Evolutionary conservation across 2,329 filamentous ascomycete genomes (phyloP).

Genomic region (Pezicula radicicola): DNA sequence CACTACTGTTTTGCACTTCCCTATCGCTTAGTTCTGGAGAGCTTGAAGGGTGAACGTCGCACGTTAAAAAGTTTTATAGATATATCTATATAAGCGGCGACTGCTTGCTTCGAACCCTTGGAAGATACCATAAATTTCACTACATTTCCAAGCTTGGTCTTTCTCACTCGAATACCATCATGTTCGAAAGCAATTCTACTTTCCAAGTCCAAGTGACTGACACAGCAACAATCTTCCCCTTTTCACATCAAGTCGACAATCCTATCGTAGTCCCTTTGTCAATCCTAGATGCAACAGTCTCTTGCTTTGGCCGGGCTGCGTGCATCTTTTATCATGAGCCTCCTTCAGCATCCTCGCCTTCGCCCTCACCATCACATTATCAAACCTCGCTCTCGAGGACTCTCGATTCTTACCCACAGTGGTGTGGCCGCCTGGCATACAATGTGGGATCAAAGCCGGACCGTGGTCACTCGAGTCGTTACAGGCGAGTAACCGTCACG

Average conservation of each 20-base stretch:
- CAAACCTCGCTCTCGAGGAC: conserved; percentile 30
- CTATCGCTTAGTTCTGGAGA: too few species aligned
- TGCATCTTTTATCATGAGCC: conserved; percentile 43
- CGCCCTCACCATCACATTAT: conserved; percentile 12
- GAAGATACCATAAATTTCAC: too few species aligned
- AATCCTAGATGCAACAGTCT: conserved; percentile 40
- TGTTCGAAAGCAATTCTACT: conserved; percentile 1
- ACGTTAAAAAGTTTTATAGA: too few species aligned
- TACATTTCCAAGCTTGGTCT: too few species aligned
- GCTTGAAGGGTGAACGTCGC: too few species aligned
- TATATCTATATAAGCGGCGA: too few species aligned
- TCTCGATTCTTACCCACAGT: conserved; percentile 38
- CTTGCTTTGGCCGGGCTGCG: conserved; percentile 35
- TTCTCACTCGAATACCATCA: not conserved
- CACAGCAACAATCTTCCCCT: conserved; percentile 13
- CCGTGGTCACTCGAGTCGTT: conserved; percentile 26
- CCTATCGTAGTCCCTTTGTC: conserved; percentile 28
- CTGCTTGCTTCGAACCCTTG: too few species aligned
- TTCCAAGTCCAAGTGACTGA: conserved; percentile 16
- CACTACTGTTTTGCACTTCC: too few species aligned
- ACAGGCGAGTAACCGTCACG: conserved; percentile 32
- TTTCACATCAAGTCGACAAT: not conserved
- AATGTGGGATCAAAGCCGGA: conserved; percentile 17
- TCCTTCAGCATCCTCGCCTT: conserved; percentile 9
- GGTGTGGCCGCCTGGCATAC: conserved; percentile 38